phyloP scores from a whole-genome alignment of 495 filamentous ascomycete genomes.

The Hypoxylon intermedium region DNA sequence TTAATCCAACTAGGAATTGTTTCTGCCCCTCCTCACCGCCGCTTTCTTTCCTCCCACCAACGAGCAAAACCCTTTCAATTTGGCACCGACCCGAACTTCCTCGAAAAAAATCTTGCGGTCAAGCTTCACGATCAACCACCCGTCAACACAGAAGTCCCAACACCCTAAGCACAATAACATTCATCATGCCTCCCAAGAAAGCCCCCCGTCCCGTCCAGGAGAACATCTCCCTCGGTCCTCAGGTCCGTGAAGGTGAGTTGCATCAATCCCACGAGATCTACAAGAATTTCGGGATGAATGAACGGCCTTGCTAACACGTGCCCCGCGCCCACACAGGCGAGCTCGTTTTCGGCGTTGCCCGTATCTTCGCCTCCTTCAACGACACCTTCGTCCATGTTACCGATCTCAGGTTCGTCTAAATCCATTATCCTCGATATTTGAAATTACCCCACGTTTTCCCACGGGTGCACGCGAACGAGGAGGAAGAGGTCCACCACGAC shows the following conservation, averaged over 20 bases:
- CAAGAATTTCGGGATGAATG: not conserved
- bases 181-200: conserved; percentile 86
- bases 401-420: conserved; percentile 87
- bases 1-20: conserved; percentile 31
- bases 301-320: conserved; percentile 18
- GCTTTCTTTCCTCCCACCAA: conserved; percentile 13
- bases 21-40: conserved; percentile 38
- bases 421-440: conserved; percentile 8
- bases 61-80: conserved; percentile 18
- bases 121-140: conserved; percentile 24
- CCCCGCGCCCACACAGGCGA: conserved; percentile 68
- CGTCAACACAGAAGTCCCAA: conserved; percentile 18
- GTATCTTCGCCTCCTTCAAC: conserved; percentile 98
- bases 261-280: not conserved
- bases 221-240: conserved; percentile 98
- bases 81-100: not conserved
- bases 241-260: conserved; percentile 83
- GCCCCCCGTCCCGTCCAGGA: conserved; percentile 77
- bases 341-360: conserved; percentile 97
- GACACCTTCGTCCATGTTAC: conserved; percentile 91
- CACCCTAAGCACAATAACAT: conserved; percentile 30
- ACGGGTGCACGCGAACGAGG: conserved; percentile 21
- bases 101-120: conserved; percentile 28
- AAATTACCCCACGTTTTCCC: conserved; percentile 8
- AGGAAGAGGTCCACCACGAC: conserved; percentile 28